Evolutionary conservation across 75 land plant genomes (phyloP).

Genomic region (Cupressus sempervirens): DNA sequence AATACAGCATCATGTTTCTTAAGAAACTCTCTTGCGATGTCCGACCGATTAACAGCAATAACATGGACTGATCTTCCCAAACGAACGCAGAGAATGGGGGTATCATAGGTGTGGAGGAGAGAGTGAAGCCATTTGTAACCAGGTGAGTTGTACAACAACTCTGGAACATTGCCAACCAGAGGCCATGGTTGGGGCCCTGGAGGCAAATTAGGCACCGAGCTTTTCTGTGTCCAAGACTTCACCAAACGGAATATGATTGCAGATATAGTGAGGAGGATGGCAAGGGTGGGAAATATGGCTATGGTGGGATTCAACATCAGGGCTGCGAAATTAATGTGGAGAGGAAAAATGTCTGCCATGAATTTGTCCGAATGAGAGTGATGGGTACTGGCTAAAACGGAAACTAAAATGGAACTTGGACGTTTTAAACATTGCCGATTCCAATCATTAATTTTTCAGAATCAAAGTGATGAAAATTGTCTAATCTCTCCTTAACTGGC

Average conservation of each 20-base stretch:
- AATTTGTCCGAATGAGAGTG: no score
- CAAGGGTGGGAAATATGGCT: background rate
- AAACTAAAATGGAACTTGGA: no score
- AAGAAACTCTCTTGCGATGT: constrained; percentile 38
- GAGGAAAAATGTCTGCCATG: no score
- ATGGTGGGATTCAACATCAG: no score
- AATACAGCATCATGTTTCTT: constrained; percentile 36
- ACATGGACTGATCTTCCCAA: background rate
- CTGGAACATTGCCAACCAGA: background rate
- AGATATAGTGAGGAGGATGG: background rate
- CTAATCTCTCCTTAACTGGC: no score
- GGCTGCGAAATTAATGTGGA: no score
- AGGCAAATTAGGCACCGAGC: background rate
- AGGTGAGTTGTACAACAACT: background rate
- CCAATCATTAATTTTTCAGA: no score
- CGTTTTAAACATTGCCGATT: no score
- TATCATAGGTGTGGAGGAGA: background rate
- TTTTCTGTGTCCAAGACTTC: background rate
- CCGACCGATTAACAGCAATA: constrained; percentile 25
- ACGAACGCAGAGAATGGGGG: background rate
- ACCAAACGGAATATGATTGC: background rate
- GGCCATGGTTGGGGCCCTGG: background rate
- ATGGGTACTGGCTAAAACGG: no score
- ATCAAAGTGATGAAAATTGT: no score
- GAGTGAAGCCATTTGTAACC: background rate